phyloP scores from a whole-genome alignment of 148 eudicot species.

The Simmondsia chinensis region DNA sequence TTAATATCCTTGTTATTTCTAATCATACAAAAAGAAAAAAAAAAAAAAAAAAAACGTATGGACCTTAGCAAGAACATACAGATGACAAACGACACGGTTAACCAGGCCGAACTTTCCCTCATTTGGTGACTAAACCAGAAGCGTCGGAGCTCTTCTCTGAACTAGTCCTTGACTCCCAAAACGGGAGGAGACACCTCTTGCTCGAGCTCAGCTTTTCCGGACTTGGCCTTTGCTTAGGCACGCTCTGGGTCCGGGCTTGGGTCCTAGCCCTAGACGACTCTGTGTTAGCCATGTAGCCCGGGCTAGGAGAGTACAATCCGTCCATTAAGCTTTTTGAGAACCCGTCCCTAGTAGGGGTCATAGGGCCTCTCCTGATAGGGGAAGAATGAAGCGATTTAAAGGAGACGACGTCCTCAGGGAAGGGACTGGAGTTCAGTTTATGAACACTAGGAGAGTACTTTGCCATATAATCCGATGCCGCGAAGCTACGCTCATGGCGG shows the following conservation, averaged over 20 bases:
- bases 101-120: too few relatives aligned
- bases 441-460: slow-evolving; percentile 27
- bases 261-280: slow-evolving; percentile 57
- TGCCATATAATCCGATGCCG: slow-evolving; percentile 31
- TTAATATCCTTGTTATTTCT: too few relatives aligned
- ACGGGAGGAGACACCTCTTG: slow-evolving; percentile 21
- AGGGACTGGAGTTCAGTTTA: slow-evolving; percentile 34
- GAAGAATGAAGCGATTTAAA: slow-evolving; percentile 36
- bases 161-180: slow-evolving; percentile 27
- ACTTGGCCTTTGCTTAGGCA: slow-evolving; percentile 54
- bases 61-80: too few relatives aligned
- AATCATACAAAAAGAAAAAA: too few relatives aligned
- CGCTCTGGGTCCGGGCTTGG: slow-evolving; percentile 63
- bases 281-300: slow-evolving; percentile 70
- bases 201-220: slow-evolving; percentile 24
- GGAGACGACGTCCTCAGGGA: slow-evolving; percentile 34
- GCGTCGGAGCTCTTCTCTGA: slow-evolving; percentile 34
- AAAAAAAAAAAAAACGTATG: too few relatives aligned
- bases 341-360: slow-evolving; percentile 58
- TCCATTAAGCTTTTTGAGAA: slow-evolving; percentile 39
- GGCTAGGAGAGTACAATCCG: slow-evolving; percentile 36
- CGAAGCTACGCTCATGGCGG: slow-evolving; percentile 28
- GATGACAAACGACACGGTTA: too few relatives aligned
- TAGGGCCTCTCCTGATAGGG: slow-evolving; percentile 32
- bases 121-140: slow-evolving; percentile 5